Conservation (phyloP, 2,329 filamentous ascomycete species). For the Diaporthe citriasiana region DNA sequence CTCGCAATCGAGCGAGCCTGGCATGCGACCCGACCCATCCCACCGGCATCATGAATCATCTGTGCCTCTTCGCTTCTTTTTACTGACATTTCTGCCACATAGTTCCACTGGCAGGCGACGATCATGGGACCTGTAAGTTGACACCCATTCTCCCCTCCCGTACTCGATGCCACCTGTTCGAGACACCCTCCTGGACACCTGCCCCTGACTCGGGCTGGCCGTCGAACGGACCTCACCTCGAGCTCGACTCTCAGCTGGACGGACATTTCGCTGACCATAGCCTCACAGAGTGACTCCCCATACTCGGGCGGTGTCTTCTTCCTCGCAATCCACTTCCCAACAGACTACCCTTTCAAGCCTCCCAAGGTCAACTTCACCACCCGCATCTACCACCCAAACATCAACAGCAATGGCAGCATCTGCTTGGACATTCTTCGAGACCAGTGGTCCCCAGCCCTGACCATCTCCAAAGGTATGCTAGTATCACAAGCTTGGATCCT, state of each 20-base stretch:
- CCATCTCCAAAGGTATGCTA: slow-evolving; percentile 92
- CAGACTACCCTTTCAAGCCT: slow-evolving; percentile 99
- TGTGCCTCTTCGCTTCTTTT: slow-evolving; percentile 18
- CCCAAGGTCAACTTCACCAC: slow-evolving; percentile 99
- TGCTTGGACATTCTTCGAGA: slow-evolving; percentile 98
- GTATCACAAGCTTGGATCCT: background rate
- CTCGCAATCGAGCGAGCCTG: background rate
- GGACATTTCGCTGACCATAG: slow-evolving; percentile 49
- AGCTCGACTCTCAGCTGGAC: background rate
- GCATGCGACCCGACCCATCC: slow-evolving; percentile 37
- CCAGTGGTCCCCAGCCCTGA: slow-evolving; percentile 98
- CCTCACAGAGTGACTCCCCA: slow-evolving; percentile 87
- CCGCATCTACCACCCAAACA: slow-evolving; percentile 99
- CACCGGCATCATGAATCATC: slow-evolving; percentile 27
- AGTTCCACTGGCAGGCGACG: slow-evolving; percentile 99
- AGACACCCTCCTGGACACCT: slow-evolving; percentile 9
- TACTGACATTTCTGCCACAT: slow-evolving; percentile 52
- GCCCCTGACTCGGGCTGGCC: slow-evolving; percentile 7
- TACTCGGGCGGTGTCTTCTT: slow-evolving; percentile 99
- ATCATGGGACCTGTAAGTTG: slow-evolving; percentile 98
- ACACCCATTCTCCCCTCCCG: slow-evolving; percentile 35
- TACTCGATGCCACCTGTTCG: slow-evolving; percentile 17
- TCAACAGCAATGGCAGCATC: slow-evolving; percentile 99
- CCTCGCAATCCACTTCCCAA: slow-evolving; percentile 98
- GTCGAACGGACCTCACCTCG: slow-evolving; percentile 20